A percentile compares a stretch with the other conserved stretches of the same genome.
These are phyloP conservation scores for Ustilaginoidea virens DNA, from an alignment of 2,329 filamentous ascomycete species.

Conservation along the genomic window DNA sequence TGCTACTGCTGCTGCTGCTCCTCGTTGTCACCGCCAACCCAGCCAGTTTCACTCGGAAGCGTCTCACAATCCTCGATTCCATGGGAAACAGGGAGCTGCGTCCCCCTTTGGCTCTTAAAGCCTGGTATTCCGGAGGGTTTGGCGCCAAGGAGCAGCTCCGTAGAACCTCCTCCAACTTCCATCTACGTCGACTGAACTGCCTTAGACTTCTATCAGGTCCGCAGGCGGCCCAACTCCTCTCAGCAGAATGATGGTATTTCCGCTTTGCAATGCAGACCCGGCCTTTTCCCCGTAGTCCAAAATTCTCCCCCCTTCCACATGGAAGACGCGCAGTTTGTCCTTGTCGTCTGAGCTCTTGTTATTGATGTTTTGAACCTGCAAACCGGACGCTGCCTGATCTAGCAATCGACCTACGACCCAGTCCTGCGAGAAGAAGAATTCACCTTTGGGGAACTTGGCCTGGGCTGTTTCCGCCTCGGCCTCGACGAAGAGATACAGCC, in stretches of 20 bases:
- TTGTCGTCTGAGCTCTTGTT: slow-evolving; percentile 63
- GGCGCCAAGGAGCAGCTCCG: too few relatives aligned
- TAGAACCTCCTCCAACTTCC: too few relatives aligned
- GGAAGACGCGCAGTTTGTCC: slow-evolving; percentile 73
- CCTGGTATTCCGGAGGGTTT: too few relatives aligned
- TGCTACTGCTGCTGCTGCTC: too few relatives aligned
- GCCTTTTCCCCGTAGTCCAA: slow-evolving; percentile 82
- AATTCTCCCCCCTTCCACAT: slow-evolving; percentile 77
- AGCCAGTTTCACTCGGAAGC: too few relatives aligned
- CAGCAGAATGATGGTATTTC: slow-evolving; percentile 80
- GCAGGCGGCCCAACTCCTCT: slow-evolving; percentile 71
- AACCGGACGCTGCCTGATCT: slow-evolving; percentile 58
- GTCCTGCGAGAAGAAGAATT: slow-evolving; percentile 67
- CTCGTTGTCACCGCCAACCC: too few relatives aligned
- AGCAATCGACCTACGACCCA: slow-evolving; percentile 82
- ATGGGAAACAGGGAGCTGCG: too few relatives aligned
- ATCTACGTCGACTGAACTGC: too few relatives aligned
- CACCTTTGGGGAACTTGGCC: slow-evolving; percentile 66
- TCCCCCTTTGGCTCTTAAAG: too few relatives aligned
- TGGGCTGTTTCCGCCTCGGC: slow-evolving; percentile 76
- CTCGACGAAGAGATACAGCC: slow-evolving; percentile 84
- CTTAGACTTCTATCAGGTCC: slow-evolving; percentile 45
- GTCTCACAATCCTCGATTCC: too few relatives aligned
- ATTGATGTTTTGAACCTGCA: slow-evolving; percentile 75
- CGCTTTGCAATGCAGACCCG: slow-evolving; percentile 55